Percentiles rank a stretch among this genome's conserved stretches.
These are phyloP conservation scores for Phytophthora multivora DNA, from an alignment of 352 stramenopile genomes.

Conservation along the genomic window DNA sequence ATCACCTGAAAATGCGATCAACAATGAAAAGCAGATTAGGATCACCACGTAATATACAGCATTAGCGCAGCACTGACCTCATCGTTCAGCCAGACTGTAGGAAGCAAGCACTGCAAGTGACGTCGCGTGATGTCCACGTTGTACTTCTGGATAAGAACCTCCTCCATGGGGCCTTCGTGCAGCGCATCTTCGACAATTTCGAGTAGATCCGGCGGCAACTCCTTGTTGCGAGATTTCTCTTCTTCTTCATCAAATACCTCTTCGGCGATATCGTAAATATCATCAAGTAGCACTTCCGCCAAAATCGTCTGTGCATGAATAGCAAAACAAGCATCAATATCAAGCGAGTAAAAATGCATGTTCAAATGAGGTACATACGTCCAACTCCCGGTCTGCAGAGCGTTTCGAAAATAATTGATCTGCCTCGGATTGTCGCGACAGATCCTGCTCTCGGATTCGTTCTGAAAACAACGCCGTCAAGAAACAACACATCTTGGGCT, in stretches of 20 bases:
- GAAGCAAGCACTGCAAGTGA: conserved; percentile 75
- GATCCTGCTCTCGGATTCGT: conserved; percentile 42
- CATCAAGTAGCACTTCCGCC: conserved; percentile 63
- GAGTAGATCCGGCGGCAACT: conserved; percentile 69
- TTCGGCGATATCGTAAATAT: conserved; percentile 59
- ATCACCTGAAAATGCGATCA: conserved; percentile 51
- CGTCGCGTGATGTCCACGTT: conserved; percentile 80
- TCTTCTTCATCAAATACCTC: conserved; percentile 64
- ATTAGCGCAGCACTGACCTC: conserved; percentile 42
- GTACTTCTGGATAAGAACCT: conserved; percentile 83
- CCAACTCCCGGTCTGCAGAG: conserved; percentile 48
- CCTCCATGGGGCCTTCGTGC: conserved; percentile 52
- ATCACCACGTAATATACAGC: background rate
- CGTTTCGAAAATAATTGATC: conserved; percentile 54
- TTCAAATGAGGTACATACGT: conserved; percentile 27
- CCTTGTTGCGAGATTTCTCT: conserved; percentile 46
- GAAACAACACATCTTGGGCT: background rate
- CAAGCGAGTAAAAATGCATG: background rate
- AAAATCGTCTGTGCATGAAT: conserved; percentile 46
- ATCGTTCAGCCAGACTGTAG: conserved; percentile 80
- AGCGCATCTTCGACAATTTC: conserved; percentile 64
- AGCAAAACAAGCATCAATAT: background rate
- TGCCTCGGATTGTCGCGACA: conserved; percentile 36
- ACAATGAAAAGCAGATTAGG: conserved; percentile 1
- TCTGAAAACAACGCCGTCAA: conserved; percentile 19